Percentiles rank a stretch among this genome's conserved stretches.
These are phyloP conservation scores for Perkinsus chesapeaki DNA, from an alignment of 169 alveolate genomes.

Conservation along the genomic window DNA sequence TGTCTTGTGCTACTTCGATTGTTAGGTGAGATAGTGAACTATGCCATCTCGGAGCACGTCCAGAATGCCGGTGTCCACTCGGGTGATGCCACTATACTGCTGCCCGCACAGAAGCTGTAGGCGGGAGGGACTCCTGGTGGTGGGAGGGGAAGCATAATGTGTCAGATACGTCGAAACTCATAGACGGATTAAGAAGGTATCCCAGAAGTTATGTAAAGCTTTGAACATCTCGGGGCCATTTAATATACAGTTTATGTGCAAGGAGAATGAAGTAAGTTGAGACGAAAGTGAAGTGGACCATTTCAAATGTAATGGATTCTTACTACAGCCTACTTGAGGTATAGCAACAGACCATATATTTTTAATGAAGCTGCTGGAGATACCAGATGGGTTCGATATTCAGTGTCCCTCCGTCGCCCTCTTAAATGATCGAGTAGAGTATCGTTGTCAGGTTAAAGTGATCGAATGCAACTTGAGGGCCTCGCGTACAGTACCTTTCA, in stretches of 20 bases:
- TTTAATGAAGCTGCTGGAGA: no score
- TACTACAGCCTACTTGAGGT: no score
- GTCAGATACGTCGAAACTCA: slow-evolving; percentile 64
- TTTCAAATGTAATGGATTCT: no score
- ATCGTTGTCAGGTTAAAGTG: slow-evolving; percentile 35
- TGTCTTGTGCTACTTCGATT: neutral
- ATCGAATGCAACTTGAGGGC: slow-evolving; percentile 81
- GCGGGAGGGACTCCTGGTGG: neutral
- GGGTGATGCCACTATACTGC: slow-evolving; percentile 75
- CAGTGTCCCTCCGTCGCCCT: no score
- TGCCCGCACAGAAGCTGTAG: slow-evolving; percentile 75
- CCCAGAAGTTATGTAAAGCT: slow-evolving; percentile 67
- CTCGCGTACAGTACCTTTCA: slow-evolving; percentile 74
- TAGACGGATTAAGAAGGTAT: slow-evolving; percentile 44
- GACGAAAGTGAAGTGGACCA: neutral
- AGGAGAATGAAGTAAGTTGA: slow-evolving; percentile 50
- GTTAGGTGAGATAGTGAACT: slow-evolving; percentile 52
- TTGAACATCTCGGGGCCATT: slow-evolving; percentile 73
- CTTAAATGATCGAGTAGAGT: no score
- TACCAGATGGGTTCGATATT: no score
- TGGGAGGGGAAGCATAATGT: neutral
- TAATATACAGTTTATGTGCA: slow-evolving; percentile 78
- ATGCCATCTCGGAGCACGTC: slow-evolving; percentile 78
- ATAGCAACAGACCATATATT: no score
- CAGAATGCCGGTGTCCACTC: slow-evolving; percentile 81